These are phyloP conservation scores for Calonectria leucothoes DNA, from an alignment of 2,329 filamentous ascomycete species.

Conservation along the genomic window DNA sequence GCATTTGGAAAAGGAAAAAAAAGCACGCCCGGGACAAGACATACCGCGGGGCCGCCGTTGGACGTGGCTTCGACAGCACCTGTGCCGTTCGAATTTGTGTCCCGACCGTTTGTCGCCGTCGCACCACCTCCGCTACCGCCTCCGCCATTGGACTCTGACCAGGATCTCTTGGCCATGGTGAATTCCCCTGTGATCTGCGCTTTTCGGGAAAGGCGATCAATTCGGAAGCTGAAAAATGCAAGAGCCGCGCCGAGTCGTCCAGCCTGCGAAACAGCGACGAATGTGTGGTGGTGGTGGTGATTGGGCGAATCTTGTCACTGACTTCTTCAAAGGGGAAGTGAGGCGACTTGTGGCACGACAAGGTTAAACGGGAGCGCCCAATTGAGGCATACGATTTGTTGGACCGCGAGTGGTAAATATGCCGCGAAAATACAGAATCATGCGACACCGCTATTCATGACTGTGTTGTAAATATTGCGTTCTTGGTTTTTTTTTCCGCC, in stretches of 20 bases:
- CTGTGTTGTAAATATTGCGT: background rate
- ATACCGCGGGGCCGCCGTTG: constrained; percentile 11
- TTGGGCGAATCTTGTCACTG: constrained; percentile 1
- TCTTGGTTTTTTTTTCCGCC: background rate
- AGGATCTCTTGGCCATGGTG: constrained; percentile 40
- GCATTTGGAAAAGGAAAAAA: background rate
- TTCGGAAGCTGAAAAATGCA: background rate
- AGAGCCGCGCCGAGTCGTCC: background rate
- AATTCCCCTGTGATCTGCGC: background rate
- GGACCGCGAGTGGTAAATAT: background rate
- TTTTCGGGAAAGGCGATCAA: constrained; percentile 3
- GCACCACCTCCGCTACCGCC: constrained; percentile 14
- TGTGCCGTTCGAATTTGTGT: constrained; percentile 23
- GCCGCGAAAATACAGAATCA: background rate
- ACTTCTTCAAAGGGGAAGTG: constrained; percentile 16
- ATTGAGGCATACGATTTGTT: constrained; percentile 3
- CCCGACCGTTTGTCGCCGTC: constrained; percentile 27
- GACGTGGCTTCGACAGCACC: constrained; percentile 1
- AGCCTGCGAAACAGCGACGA: background rate
- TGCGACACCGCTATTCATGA: background rate
- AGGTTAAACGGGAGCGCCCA: background rate
- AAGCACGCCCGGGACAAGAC: background rate
- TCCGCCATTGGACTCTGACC: constrained; percentile 38
- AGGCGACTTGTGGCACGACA: constrained; percentile 22
- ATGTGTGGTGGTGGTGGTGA: background rate